Percentiles rank a stretch among this genome's conserved stretches.
These are phyloP conservation scores for Cystofilobasidium macerans DNA, from an alignment of 768 basidiomycete species.

Conservation along the genomic window DNA sequence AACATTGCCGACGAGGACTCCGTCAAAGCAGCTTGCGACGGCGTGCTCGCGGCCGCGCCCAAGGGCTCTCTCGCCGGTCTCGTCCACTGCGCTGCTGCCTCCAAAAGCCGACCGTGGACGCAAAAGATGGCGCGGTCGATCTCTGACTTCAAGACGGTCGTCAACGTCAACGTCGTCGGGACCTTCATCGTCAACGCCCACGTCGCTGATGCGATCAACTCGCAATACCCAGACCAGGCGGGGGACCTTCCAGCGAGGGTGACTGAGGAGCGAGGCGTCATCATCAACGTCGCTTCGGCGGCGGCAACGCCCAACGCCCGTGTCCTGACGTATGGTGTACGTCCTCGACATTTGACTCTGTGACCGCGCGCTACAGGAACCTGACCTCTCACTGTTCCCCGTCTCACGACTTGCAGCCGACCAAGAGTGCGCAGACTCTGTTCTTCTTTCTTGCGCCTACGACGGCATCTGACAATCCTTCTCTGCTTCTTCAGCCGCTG, in stretches of 20 bases:
- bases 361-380: no score
- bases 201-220: slow-evolving; percentile 35
- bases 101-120: slow-evolving; percentile 26
- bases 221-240: slow-evolving; percentile 30
- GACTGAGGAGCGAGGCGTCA: slow-evolving; percentile 35
- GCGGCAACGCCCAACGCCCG: slow-evolving; percentile 34
- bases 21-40: slow-evolving; percentile 28
- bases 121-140: slow-evolving; percentile 27
- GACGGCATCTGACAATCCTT: no score
- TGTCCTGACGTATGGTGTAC: slow-evolving; percentile 31
- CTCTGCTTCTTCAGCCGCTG: slow-evolving; percentile 21
- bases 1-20: slow-evolving; percentile 31
- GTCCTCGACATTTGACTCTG: no score
- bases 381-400: no score
- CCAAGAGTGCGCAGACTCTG: slow-evolving; percentile 25
- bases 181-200: slow-evolving; percentile 22
- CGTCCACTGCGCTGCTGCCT: slow-evolving; percentile 30
- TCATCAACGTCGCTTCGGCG: slow-evolving; percentile 35
- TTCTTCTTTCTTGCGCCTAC: no score
- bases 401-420: slow-evolving; percentile 21
- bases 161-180: slow-evolving; percentile 30
- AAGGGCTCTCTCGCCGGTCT: slow-evolving; percentile 25
- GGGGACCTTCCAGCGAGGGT: not conserved
- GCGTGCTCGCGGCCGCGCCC: not conserved
- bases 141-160: slow-evolving; percentile 32